A percentile compares a stretch with the other conserved stretches of the same genome.
phyloP scores from a whole-genome alignment of 192 early-diverging fungal species.

The Chytriomyces sp. region DNA sequence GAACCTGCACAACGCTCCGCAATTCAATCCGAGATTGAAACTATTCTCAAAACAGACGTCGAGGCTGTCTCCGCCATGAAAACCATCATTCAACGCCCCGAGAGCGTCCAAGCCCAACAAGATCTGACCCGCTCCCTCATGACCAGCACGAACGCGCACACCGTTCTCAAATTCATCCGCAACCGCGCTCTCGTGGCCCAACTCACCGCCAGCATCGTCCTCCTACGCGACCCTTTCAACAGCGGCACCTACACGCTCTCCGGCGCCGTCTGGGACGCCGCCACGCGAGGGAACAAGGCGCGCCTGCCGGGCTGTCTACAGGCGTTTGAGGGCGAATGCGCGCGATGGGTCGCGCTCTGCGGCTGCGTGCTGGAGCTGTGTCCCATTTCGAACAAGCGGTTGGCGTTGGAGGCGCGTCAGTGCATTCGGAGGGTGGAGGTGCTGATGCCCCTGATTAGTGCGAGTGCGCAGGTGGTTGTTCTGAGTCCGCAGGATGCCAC shows the following conservation, averaged over 20 bases:
- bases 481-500: conserved; percentile 26
- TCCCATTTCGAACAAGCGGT: conserved; percentile 1
- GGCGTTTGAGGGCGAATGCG: conserved; percentile 28
- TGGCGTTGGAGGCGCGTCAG: conserved; percentile 27
- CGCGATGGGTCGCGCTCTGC: conserved; percentile 12
- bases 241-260: conserved; percentile 8
- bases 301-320: conserved; percentile 16
- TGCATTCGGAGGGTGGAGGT: conserved; percentile 12
- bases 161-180: conserved; percentile 30
- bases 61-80: conserved; percentile 5
- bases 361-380: conserved; percentile 28
- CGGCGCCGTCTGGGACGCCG: conserved; percentile 25
- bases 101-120: conserved; percentile 7
- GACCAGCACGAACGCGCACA: conserved; percentile 12
- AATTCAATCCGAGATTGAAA: conserved; percentile 15
- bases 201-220: conserved; percentile 11
- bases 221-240: conserved; percentile 13
- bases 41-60: conserved; percentile 20
- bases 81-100: neutral
- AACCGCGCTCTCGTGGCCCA: conserved; percentile 36
- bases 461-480: conserved; percentile 24
- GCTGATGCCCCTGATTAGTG: conserved; percentile 18
- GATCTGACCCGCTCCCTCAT: conserved; percentile 18
- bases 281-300: conserved; percentile 15
- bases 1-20: conserved; percentile 21